Evolutionary conservation across 345 rosid species (phyloP), one percentile per base, ranked within the genome.

Genomic region (Moringa oleifera): DNA sequence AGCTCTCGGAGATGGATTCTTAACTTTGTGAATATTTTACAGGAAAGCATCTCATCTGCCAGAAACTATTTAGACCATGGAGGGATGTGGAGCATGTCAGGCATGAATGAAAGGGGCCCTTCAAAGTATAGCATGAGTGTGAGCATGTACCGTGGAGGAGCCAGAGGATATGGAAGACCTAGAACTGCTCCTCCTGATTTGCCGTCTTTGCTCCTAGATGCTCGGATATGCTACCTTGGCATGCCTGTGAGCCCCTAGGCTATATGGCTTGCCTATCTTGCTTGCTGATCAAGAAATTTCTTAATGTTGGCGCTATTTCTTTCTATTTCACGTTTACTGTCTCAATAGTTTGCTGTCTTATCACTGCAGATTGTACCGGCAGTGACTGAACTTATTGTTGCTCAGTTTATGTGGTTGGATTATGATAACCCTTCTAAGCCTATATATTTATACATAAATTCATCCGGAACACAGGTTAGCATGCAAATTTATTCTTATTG

Each of bases 121-220:
- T 71, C 83, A 33, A 81, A 78, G 62, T 84, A 80, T 53, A 80
- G 87, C 51, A 85, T 86, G 93, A 84, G 97, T 58, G 85, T 79
- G 15, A 86, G 81, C 69, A 89, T 85, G 92, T 77, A 85, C 54
- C 78, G 86, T 57, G 91, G 96, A 51, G 95, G 89, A 33, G 85
- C 70, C 1, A 77, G 92, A 36, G 86, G 83, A 46, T 69, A 72
- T 37, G 88, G 86, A 59, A 77, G 80, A 62, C 85, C 83, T 0
- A 55, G 68, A 59, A 65, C 83, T 73, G 84, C 90, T 71, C 96
- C 97, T 53, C 99, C 95, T 20, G 97, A 94, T 81, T 72, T 94
- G 79, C 96, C 95, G 33, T 94, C 97, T 28, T 73, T 83, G 81
- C 92, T 90, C 23, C 83, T 94, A 77, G 96, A 86, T 83, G 86